Percentiles rank a stretch among this genome's conserved stretches.
phyloP scores from a whole-genome alignment of 2,329 filamentous ascomycete genomes.

The Fusarium sp. region DNA sequence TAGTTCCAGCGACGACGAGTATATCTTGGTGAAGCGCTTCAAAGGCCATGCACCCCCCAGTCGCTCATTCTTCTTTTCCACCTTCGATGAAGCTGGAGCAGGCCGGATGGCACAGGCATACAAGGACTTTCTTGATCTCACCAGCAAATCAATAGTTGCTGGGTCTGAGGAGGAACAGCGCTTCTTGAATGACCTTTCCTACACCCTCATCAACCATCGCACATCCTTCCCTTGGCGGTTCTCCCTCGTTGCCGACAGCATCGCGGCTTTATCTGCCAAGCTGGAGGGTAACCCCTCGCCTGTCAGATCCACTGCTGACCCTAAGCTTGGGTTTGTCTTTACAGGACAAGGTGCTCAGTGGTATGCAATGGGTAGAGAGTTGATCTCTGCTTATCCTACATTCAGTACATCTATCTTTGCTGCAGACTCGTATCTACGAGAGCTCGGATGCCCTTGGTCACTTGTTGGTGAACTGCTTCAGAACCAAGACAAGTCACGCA shows the following conservation, averaged over 20 bases:
- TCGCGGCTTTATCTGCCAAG: neutral
- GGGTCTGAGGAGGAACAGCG: neutral
- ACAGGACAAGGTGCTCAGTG: slow-evolving; percentile 32
- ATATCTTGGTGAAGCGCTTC: too few species aligned
- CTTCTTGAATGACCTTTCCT: slow-evolving; percentile 7
- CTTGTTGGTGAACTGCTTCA: slow-evolving; percentile 7
- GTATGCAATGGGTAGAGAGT: slow-evolving; percentile 19
- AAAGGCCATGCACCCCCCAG: too few species aligned
- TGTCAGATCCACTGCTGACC: neutral
- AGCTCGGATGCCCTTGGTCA: neutral
- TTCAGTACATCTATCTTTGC: neutral
- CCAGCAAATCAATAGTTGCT: neutral
- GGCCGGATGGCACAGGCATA: neutral
- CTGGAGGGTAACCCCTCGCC: neutral
- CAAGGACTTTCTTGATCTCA: neutral
- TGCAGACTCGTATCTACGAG: slow-evolving; percentile 6
- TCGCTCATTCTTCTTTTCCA: slow-evolving; percentile 2
- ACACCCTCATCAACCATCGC: slow-evolving; percentile 10
- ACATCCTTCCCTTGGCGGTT: slow-evolving; percentile 7
- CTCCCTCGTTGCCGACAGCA: neutral
- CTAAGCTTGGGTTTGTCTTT: slow-evolving; percentile 20
- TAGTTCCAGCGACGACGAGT: too few species aligned
- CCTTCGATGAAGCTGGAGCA: slow-evolving; percentile 9
- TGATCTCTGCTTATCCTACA: slow-evolving; percentile 2
- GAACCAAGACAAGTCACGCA: neutral